A percentile compares a stretch with the other conserved stretches of the same genome.
These are phyloP conservation scores for Mycena rebaudengoi DNA, from an alignment of 768 basidiomycete genomes.

Conservation along the genomic window DNA sequence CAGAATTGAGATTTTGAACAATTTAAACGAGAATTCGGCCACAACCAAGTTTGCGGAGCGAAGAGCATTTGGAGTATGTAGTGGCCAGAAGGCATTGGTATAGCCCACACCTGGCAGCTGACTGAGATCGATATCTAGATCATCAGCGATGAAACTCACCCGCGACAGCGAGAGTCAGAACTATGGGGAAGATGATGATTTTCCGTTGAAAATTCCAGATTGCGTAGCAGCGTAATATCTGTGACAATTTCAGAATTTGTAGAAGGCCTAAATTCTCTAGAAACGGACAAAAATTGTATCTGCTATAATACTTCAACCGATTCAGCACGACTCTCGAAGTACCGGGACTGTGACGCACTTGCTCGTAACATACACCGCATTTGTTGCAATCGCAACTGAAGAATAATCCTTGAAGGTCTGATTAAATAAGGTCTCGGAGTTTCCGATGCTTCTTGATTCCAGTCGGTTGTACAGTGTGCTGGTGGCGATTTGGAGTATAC, in stretches of 20 bases:
- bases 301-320: background rate
- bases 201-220: constrained; percentile 1
- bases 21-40: no score
- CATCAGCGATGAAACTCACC: background rate
- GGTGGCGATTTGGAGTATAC: background rate
- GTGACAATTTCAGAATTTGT: background rate
- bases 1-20: no score
- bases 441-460: background rate
- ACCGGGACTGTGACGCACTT: constrained; percentile 4
- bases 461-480: background rate
- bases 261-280: background rate
- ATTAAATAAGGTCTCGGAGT: background rate
- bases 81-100: background rate
- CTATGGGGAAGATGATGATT: background rate
- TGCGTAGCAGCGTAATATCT: constrained; percentile 5
- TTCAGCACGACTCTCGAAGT: background rate
- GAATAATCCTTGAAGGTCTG: background rate
- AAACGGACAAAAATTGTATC: constrained; percentile 6
- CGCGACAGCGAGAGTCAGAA: constrained; percentile 1
- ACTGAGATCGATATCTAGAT: background rate
- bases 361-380: constrained; percentile 1
- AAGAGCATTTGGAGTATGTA: constrained; percentile 4
- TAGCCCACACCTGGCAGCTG: background rate
- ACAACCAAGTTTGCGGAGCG: background rate
- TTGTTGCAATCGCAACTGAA: background rate